Evolutionary conservation across 768 basidiomycete species (phyloP).

Genomic region (Sarcomyxa edulis): DNA sequence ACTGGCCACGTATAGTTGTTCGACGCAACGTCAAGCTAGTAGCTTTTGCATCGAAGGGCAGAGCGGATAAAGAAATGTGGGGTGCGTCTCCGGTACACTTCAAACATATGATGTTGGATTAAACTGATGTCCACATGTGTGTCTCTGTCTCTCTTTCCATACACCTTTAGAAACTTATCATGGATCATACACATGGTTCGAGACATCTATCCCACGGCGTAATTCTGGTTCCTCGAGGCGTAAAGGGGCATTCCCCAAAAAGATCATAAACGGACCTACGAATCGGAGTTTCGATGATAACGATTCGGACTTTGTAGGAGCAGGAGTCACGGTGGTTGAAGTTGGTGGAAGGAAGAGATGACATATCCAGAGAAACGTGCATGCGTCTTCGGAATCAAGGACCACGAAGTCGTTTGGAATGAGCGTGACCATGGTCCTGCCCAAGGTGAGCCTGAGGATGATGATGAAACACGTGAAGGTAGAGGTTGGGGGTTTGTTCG

Average conservation of each 20-base stretch:
- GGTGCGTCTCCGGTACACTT: too few relatives aligned
- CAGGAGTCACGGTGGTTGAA: slow-evolving; percentile 6
- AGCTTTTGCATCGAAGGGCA: too few relatives aligned
- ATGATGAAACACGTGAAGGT: slow-evolving; percentile 4
- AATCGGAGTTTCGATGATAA: too few relatives aligned
- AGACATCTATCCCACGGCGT: slow-evolving; percentile 22
- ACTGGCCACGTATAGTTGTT: slow-evolving; percentile 1
- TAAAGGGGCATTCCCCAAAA: too few relatives aligned
- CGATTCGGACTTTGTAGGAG: too few relatives aligned
- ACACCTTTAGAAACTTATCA: slow-evolving; percentile 22
- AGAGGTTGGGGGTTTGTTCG: slow-evolving; percentile 15
- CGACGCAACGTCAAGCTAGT: too few relatives aligned
- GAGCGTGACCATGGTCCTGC: slow-evolving; percentile 8
- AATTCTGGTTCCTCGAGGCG: not conserved
- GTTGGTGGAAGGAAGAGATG: slow-evolving; percentile 10
- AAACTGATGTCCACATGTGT: too few relatives aligned
- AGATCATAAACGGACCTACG: too few relatives aligned
- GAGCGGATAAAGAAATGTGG: too few relatives aligned
- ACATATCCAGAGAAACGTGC: slow-evolving; percentile 23
- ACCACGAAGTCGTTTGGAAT: slow-evolving; percentile 21
- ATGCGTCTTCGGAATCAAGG: slow-evolving; percentile 12
- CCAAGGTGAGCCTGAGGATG: slow-evolving; percentile 2
- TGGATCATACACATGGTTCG: slow-evolving; percentile 29
- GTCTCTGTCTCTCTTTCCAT: not conserved
- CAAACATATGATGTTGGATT: too few relatives aligned